Evolutionary conservation across 2,329 filamentous ascomycete genomes (phyloP).

Genomic region (Macroventuria anomochaeta): DNA sequence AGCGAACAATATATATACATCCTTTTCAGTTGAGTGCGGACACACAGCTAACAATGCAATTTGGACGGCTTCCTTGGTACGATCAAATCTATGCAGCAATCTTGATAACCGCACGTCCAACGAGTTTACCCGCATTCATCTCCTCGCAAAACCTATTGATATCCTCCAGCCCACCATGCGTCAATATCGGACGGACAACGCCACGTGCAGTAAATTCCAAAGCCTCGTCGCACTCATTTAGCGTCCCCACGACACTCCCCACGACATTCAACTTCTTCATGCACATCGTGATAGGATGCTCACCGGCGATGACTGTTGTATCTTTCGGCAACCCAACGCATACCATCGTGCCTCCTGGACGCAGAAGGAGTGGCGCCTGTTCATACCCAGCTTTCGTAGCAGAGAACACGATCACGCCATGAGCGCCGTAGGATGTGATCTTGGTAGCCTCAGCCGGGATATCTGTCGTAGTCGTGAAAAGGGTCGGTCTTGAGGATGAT

Average conservation of each 20-base stretch:
- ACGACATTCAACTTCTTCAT: constrained; percentile 53
- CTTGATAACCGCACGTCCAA: constrained; percentile 53
- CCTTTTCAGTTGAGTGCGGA: too few relatives aligned
- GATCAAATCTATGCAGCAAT: constrained; percentile 29
- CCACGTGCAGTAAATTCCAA: constrained; percentile 54
- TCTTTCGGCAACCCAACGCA: constrained; percentile 39
- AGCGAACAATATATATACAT: too few relatives aligned
- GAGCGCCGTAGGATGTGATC: constrained; percentile 68
- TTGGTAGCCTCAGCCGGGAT: constrained; percentile 58
- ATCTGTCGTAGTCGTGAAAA: constrained; percentile 66
- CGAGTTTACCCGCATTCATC: constrained; percentile 50
- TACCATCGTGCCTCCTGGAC: constrained; percentile 39
- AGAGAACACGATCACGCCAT: constrained; percentile 83
- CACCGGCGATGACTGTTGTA: constrained; percentile 28
- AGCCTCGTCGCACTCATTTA: constrained; percentile 56
- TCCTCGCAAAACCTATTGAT: constrained; percentile 50
- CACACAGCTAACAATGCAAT: too few relatives aligned
- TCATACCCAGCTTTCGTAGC: constrained; percentile 48
- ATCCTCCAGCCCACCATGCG: constrained; percentile 49
- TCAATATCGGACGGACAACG: constrained; percentile 51
- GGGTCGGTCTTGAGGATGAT: background rate
- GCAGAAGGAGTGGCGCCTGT: constrained; percentile 35
- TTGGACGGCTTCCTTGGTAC: too few relatives aligned
- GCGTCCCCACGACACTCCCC: constrained; percentile 51
- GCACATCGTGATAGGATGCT: constrained; percentile 48